A percentile compares a stretch with the other conserved stretches of the same genome.
Evolutionary conservation across 1,139 yeast species (phyloP).

Genomic region (Suhomyces bokatorum): DNA sequence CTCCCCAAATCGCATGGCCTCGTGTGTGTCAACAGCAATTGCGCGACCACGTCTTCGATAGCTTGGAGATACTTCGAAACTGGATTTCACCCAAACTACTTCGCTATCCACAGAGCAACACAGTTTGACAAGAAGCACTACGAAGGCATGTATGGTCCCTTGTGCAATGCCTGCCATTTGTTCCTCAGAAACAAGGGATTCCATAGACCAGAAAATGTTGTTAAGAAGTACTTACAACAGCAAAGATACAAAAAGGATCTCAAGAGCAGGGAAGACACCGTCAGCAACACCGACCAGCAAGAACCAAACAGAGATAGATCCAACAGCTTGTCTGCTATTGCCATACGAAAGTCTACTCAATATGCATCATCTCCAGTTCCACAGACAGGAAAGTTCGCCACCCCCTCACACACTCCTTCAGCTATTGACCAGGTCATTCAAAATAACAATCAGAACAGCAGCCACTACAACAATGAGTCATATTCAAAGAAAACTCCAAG

Average conservation of each 20-base stretch:
- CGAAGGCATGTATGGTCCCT: constrained; percentile 53
- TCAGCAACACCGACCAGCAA: background rate
- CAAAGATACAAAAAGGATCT: constrained; percentile 43
- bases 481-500: constrained; percentile 29
- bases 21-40: constrained; percentile 45
- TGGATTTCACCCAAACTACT: constrained; percentile 41
- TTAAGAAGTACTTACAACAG: constrained; percentile 48
- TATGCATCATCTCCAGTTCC: constrained; percentile 28
- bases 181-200: constrained; percentile 52
- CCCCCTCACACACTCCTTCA: constrained; percentile 49
- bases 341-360: constrained; percentile 22
- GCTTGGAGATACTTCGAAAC: constrained; percentile 52
- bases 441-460: constrained; percentile 17
- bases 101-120: constrained; percentile 39
- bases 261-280: constrained; percentile 28
- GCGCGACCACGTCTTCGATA: constrained; percentile 42
- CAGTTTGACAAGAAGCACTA: constrained; percentile 44
- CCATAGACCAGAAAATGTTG: constrained; percentile 52
- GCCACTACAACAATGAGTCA: constrained; percentile 11
- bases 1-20: constrained; percentile 44
- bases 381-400: constrained; percentile 33
- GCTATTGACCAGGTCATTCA: constrained; percentile 46
- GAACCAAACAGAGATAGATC: constrained; percentile 13
- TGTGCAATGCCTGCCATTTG: constrained; percentile 52
- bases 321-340: constrained; percentile 21